Percentiles rank a stretch among this genome's conserved stretches.
These are phyloP conservation scores for Yamadazyma philogaea DNA, from an alignment of 805 yeast species.

Conservation along the genomic window DNA sequence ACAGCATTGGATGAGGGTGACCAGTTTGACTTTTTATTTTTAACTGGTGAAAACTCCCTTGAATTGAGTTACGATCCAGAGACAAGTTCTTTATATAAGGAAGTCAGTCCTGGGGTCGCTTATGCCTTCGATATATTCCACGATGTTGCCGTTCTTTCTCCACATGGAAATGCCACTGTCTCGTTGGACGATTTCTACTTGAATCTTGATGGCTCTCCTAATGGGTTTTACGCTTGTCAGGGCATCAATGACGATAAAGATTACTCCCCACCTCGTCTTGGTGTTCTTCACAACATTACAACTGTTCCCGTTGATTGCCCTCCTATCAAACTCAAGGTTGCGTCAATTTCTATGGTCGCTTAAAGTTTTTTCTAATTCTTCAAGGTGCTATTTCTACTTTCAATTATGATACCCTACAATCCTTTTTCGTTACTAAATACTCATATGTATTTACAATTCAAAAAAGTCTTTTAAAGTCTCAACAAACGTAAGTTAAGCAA, in stretches of 20 bases:
- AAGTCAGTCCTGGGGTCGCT: background rate
- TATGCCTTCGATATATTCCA: background rate
- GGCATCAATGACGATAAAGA: constrained; percentile 1
- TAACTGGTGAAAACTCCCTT: background rate
- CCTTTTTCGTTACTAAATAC: background rate
- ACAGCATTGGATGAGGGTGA: background rate
- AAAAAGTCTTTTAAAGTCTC: background rate
- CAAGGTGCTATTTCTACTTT: background rate
- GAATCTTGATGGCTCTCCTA: background rate
- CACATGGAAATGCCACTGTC: background rate
- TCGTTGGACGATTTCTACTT: background rate
- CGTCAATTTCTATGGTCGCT: constrained; percentile 81
- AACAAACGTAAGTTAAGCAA: too few species aligned
- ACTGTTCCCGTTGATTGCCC: background rate
- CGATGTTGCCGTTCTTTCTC: background rate
- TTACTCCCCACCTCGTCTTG: background rate
- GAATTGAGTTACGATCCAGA: background rate
- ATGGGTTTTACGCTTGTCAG: background rate
- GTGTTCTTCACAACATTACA: background rate
- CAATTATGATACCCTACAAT: background rate
- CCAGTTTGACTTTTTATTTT: background rate
- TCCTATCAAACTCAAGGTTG: constrained; percentile 34
- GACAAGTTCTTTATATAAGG: background rate
- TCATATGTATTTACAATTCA: background rate
- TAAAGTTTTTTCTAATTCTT: constrained; percentile 25